Evolutionary conservation across 2,329 filamentous ascomycete genomes (phyloP), one percentile per base, ranked within the genome.

Genomic region (Nigrograna mackinnonii): DNA sequence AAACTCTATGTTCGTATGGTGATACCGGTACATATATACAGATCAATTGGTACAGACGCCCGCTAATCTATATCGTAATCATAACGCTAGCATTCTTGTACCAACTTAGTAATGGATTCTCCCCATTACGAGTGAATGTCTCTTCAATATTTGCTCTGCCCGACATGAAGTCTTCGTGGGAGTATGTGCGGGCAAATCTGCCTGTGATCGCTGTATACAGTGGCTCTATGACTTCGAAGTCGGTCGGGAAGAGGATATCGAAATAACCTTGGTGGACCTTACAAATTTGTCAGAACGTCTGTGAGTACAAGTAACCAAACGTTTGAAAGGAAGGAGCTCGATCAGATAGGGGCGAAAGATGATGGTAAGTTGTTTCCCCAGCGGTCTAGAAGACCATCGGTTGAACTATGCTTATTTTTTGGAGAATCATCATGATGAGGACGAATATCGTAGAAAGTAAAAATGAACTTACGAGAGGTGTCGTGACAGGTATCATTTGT

Each of bases 191-290:
- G 2, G 91, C 96, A 57, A 97, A 76, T 66, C 95, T 94, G 22
- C 92, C 92, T 0, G 94, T 99, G 57, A 97, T 84, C 47, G 90
- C 90, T 42, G 89, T 85, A 72, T 99, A 99, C 56, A 97, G 84
- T 58, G 90, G 85, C 70, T 97, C 91, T 70, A 94, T 86, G 54
- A 95, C 86, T 49, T 82, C 79, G 66, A 99, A 99, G 70, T 99
- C 87, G 9, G 94, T 99, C 0, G 94, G 94, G 73, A 99, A 99
- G 64, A 99, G 85, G 58, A 99, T 96, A 66, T 99, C 95, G 65
- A 99, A 99, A 71, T 96, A 97, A 34, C 94, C 95, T 74, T 99
- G 95, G 67, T 97, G 91, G 35, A 96, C 89, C 89, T 95, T 12
- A 4, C 11, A 36, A 22, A 12, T 17, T 7, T 36, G 17, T 36